A percentile compares a stretch with the other conserved stretches of the same genome.
Conservation (phyloP, 2,329 filamentous ascomycete genomes). For the Colletotrichum sp. region DNA sequence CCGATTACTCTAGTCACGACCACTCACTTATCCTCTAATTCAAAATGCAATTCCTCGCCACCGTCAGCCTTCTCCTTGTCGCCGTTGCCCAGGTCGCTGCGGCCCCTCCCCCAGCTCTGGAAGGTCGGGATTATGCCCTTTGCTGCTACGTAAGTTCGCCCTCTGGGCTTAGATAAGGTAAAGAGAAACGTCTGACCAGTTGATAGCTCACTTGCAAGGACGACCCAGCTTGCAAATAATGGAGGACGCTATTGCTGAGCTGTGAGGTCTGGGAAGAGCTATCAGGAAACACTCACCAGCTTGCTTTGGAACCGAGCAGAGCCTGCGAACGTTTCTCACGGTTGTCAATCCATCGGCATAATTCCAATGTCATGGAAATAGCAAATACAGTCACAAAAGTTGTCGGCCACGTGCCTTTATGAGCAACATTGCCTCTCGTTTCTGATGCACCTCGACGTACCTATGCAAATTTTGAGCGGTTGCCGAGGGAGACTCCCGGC, state of each 20-base stretch:
- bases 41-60: neutral
- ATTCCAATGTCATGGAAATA: accelerated
- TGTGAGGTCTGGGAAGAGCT: neutral
- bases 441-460: accelerated
- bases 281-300: neutral
- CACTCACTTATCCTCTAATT: neutral
- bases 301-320: neutral
- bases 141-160: neutral
- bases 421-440: accelerated
- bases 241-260: neutral
- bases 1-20: neutral
- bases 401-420: neutral
- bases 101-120: neutral
- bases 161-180: neutral
- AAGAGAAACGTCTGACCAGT: neutral
- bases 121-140: neutral
- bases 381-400: accelerated
- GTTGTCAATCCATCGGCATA: accelerated
- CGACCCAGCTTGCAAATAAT: neutral
- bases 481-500: neutral
- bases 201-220: neutral
- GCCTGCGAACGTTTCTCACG: neutral
- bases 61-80: neutral
- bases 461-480: accelerated
- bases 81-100: neutral